These are phyloP conservation scores for Rhodosporidiobolus sp. DNA, from an alignment of 768 basidiomycete genomes.

Conservation along the genomic window DNA sequence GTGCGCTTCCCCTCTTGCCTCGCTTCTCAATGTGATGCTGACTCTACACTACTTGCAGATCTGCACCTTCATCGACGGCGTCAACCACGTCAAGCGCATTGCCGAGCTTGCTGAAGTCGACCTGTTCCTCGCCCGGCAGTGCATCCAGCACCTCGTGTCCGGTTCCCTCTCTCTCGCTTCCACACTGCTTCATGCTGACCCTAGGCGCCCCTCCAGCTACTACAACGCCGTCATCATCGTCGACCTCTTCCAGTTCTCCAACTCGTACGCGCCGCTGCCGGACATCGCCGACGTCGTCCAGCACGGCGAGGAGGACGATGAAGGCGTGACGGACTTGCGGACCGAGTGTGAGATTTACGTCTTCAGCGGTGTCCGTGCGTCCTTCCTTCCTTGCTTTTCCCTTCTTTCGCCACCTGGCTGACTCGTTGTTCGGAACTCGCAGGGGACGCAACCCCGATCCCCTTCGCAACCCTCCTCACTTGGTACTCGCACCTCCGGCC, in stretches of 20 bases:
- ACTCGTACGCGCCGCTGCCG: conserved; percentile 89
- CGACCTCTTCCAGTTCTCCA: conserved; percentile 96
- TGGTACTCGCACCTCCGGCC: conserved; percentile 82
- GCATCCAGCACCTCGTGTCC: conserved; percentile 87
- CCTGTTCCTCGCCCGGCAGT: conserved; percentile 71
- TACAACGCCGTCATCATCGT: conserved; percentile 96
- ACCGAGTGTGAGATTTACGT: conserved; percentile 92
- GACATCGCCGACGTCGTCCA: conserved; percentile 83
- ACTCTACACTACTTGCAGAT: conserved; percentile 48
- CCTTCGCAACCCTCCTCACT: conserved; percentile 81
- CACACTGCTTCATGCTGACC: not conserved
- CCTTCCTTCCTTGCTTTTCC: not conserved
- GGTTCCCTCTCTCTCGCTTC: conserved; percentile 43
- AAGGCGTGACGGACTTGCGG: conserved; percentile 67
- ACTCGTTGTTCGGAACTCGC: not conserved
- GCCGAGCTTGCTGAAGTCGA: conserved; percentile 89
- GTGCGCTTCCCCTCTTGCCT: conserved; percentile 49
- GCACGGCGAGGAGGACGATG: conserved; percentile 38
- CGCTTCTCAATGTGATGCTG: not conserved
- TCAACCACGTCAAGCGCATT: conserved; percentile 84
- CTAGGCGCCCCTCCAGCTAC: conserved; percentile 58
- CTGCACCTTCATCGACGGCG: conserved; percentile 78
- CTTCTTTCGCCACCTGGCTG: not conserved
- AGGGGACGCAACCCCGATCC: conserved; percentile 57
- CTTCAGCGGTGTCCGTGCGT: conserved; percentile 49